Evolutionary conservation across 208 protist species (phyloP).

Genomic region (Acanthamoeba sp.): DNA sequence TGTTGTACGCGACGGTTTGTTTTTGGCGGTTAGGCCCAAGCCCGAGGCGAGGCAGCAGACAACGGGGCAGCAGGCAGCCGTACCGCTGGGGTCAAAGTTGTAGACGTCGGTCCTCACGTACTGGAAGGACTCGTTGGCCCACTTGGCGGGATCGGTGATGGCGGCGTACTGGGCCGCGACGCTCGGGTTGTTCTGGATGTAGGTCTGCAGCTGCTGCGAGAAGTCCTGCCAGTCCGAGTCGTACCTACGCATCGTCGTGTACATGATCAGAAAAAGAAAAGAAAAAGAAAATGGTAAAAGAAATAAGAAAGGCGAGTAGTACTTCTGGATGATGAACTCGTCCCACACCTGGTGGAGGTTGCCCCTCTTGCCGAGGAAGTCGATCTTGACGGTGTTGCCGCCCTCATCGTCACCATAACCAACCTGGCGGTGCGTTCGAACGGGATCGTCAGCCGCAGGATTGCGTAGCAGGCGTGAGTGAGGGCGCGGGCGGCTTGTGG

Average conservation of each 20-base stretch:
- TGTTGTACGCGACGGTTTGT: no score
- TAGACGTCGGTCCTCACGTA: conserved; percentile 49
- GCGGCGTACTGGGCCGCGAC: conserved; percentile 13
- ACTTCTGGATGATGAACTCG: conserved; percentile 70
- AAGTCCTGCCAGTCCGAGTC: conserved; percentile 56
- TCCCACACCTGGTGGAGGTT: conserved; percentile 77
- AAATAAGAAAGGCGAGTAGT: neutral
- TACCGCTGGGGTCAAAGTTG: conserved; percentile 42
- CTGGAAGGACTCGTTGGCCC: conserved; percentile 69
- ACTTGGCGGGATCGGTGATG: conserved; percentile 22
- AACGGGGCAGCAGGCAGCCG: neutral
- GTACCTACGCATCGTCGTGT: neutral
- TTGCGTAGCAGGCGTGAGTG: neutral
- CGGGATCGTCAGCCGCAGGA: neutral
- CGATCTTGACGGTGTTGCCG: conserved; percentile 75
- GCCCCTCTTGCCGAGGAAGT: conserved; percentile 67
- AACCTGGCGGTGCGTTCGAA: neutral
- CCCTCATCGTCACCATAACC: conserved; percentile 74
- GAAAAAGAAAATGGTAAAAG: no score
- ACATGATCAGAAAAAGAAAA: neutral
- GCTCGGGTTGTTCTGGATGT: conserved; percentile 65
- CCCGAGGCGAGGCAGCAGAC: neutral
- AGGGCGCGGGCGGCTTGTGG: neutral
- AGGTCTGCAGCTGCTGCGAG: conserved; percentile 29
- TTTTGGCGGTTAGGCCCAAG: no score